phyloP scores from a whole-genome alignment of 78 protist species.

The Dictyostelium firmibasis region DNA sequence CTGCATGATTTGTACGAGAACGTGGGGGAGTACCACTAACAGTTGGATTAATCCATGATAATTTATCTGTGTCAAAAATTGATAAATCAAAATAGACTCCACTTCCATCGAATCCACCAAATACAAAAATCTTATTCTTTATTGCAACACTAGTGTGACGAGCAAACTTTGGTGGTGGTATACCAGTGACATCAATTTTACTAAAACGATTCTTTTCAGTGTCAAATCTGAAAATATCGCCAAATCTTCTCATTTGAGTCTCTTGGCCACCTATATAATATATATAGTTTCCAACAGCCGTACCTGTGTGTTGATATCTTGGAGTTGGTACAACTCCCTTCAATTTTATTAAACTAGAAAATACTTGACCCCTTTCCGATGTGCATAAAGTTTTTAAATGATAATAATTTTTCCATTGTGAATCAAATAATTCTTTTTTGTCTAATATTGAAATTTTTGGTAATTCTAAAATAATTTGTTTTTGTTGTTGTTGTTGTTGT shows the following conservation, averaged over 20 bases:
- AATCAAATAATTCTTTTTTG: not conserved
- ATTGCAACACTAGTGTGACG: constrained; percentile 70
- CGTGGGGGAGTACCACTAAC: constrained; percentile 61
- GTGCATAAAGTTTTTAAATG: not conserved
- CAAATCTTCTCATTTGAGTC: constrained; percentile 39
- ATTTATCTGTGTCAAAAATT: constrained; percentile 37
- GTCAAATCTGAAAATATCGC: constrained; percentile 70
- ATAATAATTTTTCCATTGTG: constrained; percentile 60
- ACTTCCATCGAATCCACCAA: constrained; percentile 83
- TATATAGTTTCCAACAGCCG: constrained; percentile 46
- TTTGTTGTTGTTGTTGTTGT: not conserved
- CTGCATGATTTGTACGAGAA: constrained; percentile 74
- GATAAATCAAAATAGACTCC: constrained; percentile 64
- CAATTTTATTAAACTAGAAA: not conserved
- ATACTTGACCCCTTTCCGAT: not conserved
- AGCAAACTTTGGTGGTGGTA: constrained; percentile 54
- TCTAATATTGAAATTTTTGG: not conserved
- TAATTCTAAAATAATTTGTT: not conserved
- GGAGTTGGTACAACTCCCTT: constrained; percentile 42
- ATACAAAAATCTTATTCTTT: constrained; percentile 22
- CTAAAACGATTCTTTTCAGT: constrained; percentile 4
- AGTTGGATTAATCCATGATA: constrained; percentile 16
- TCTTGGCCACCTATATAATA: constrained; percentile 79
- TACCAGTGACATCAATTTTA: constrained; percentile 31
- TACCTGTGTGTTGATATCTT: constrained; percentile 76